Percentiles rank a stretch among this genome's conserved stretches.
Conservation (phyloP, 768 basidiomycete genomes). For the Mycena haematopus region DNA sequence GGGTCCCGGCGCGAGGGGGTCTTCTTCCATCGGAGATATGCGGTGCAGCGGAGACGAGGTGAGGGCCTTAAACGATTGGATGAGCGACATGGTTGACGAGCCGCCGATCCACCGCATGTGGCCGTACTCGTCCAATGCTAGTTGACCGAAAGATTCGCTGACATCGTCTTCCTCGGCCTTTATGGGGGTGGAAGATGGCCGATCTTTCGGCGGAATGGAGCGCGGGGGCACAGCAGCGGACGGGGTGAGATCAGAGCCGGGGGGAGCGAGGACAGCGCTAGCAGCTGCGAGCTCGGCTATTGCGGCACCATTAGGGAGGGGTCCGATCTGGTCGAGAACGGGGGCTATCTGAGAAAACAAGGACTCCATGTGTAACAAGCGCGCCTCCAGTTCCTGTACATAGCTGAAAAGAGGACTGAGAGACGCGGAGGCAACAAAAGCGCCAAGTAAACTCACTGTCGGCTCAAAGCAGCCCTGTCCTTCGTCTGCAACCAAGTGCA, state of each 20-base stretch:
- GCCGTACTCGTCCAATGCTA: constrained; percentile 88
- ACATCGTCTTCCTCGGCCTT: constrained; percentile 74
- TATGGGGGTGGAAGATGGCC: constrained; percentile 49
- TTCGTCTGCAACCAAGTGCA: constrained; percentile 93
- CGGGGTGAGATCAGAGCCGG: constrained; percentile 45
- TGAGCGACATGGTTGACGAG: constrained; percentile 90
- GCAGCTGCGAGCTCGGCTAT: constrained; percentile 40
- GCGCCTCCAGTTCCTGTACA: constrained; percentile 90
- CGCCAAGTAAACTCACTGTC: constrained; percentile 67
- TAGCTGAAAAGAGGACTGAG: constrained; percentile 53
- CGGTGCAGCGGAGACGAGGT: constrained; percentile 78
- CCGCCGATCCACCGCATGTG: constrained; percentile 93
- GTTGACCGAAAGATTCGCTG: constrained; percentile 84
- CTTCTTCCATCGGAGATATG: constrained; percentile 85
- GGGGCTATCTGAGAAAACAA: constrained; percentile 85
- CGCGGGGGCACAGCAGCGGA: constrained; percentile 44
- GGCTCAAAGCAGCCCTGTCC: constrained; percentile 86
- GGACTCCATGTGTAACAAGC: constrained; percentile 86
- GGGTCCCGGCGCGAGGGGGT: constrained; percentile 77
- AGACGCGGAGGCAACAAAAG: background rate
- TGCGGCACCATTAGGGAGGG: constrained; percentile 52
- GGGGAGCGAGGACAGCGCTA: constrained; percentile 27
- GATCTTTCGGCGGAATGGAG: constrained; percentile 44
- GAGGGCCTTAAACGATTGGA: constrained; percentile 83
- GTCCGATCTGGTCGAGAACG: constrained; percentile 74